A percentile compares a stretch with the other conserved stretches of the same genome.
These are phyloP conservation scores for Edaphochlamys debaryana DNA, from an alignment of 139 green algal genomes.

Conservation along the genomic window DNA sequence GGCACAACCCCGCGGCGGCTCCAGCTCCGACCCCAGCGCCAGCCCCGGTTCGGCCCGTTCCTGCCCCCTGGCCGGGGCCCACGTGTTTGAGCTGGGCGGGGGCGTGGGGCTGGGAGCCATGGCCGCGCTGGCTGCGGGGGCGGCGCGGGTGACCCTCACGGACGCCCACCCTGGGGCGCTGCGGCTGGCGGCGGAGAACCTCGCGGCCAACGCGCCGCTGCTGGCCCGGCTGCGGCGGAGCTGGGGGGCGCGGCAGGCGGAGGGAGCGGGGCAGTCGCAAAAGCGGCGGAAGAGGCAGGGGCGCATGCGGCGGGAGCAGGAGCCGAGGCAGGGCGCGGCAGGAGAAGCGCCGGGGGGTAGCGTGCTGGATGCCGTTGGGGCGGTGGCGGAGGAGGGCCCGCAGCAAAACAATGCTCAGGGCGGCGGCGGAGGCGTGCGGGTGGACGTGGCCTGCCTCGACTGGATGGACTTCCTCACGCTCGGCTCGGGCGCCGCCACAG, in stretches of 20 bases:
- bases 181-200: background rate
- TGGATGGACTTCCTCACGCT: slow-evolving; percentile 33
- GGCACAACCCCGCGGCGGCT: background rate
- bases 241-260: background rate
- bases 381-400: too few relatives aligned
- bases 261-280: background rate
- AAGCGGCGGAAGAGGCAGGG: background rate
- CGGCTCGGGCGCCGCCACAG: background rate
- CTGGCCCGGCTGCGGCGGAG: too few relatives aligned
- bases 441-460: slow-evolving; percentile 8
- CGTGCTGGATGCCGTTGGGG: too few relatives aligned
- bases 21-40: too few relatives aligned
- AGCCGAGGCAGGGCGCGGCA: background rate
- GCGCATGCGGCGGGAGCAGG: background rate
- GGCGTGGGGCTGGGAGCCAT: slow-evolving; percentile 13
- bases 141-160: background rate
- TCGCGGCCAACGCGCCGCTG: background rate
- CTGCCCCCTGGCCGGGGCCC: background rate
- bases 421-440: background rate
- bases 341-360: background rate
- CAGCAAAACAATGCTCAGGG: background rate
- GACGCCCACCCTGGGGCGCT: slow-evolving; percentile 10
- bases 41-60: too few relatives aligned
- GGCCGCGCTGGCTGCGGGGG: background rate
- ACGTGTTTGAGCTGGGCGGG: slow-evolving; percentile 29